A percentile compares a stretch with the other conserved stretches of the same genome.
These are phyloP conservation scores for Zoysia matrella DNA, from an alignment of 202 grass and related monocot genomes.

Conservation along the genomic window DNA sequence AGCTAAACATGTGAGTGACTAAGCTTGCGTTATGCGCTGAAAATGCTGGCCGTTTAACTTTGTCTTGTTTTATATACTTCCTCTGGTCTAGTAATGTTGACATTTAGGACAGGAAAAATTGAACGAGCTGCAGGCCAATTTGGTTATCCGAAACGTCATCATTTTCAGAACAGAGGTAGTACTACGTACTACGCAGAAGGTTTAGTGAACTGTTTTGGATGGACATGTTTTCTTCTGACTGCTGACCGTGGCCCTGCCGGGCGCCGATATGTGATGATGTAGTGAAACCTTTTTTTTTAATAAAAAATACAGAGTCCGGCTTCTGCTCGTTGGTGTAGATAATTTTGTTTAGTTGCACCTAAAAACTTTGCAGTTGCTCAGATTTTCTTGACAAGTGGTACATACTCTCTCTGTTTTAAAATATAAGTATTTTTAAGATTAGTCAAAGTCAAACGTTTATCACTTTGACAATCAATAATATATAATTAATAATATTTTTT, in stretches of 20 bases:
- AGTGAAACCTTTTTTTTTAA: slow-evolving; percentile 18
- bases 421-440: no score
- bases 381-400: neutral
- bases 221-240: slow-evolving; percentile 8
- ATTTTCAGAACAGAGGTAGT: no score
- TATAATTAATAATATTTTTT: no score
- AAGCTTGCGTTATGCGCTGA: slow-evolving; percentile 27
- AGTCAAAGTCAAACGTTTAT: no score
- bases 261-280: neutral
- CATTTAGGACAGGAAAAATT: no score
- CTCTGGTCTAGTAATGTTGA: no score
- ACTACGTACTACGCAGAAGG: neutral
- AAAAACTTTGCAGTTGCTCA: slow-evolving; percentile 5
- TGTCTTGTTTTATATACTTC: neutral
- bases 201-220: slow-evolving; percentile 29
- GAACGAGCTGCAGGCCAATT: no score
- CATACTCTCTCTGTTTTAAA: no score
- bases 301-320: neutral
- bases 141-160: no score
- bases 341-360: neutral
- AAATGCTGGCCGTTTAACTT: slow-evolving; percentile 27
- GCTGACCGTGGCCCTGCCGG: slow-evolving; percentile 7
- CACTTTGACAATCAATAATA: no score
- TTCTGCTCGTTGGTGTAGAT: neutral
- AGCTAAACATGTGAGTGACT: slow-evolving; percentile 34